These are phyloP conservation scores for Rhodotorula toruloides DNA, from an alignment of 768 basidiomycete species.

Conservation along the genomic window DNA sequence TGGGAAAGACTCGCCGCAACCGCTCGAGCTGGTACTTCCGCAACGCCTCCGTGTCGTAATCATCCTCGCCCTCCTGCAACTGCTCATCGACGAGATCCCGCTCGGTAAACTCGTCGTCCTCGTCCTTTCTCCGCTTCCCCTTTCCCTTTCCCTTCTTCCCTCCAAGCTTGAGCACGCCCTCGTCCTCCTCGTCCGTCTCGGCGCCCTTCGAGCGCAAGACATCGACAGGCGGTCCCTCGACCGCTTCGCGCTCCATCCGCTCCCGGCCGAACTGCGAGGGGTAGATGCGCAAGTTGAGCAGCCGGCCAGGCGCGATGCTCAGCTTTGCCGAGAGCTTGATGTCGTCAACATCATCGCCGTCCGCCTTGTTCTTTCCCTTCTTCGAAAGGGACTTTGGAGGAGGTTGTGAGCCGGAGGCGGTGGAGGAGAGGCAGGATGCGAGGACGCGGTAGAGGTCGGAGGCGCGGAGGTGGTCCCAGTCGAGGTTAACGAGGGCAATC, in stretches of 20 bases:
- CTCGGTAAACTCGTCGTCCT: conserved; percentile 43
- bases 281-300: conserved; percentile 75
- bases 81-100: conserved; percentile 44
- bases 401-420: conserved; percentile 54
- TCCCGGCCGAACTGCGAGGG: conserved; percentile 90
- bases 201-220: conserved; percentile 56
- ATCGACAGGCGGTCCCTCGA: conserved; percentile 79
- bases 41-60: conserved; percentile 81
- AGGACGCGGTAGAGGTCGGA: conserved; percentile 86
- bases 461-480: conserved; percentile 95
- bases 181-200: conserved; percentile 52
- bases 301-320: conserved; percentile 57
- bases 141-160: conserved; percentile 48
- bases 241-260: conserved; percentile 77
- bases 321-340: conserved; percentile 37
- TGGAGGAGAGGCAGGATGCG: conserved; percentile 70
- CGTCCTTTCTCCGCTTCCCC: conserved; percentile 30
- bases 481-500: conserved; percentile 86
- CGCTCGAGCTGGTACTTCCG: conserved; percentile 89
- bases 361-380: conserved; percentile 36
- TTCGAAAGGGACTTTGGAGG: conserved; percentile 41
- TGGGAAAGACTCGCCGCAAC: conserved; percentile 57
- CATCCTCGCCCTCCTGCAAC: conserved; percentile 52
- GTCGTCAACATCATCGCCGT: conserved; percentile 32
- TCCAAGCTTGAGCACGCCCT: conserved; percentile 35